A percentile compares a stretch with the other conserved stretches of the same genome.
These are phyloP conservation scores for Aspergillus tamarii DNA, from an alignment of 2,329 filamentous ascomycete species.

Conservation along the genomic window DNA sequence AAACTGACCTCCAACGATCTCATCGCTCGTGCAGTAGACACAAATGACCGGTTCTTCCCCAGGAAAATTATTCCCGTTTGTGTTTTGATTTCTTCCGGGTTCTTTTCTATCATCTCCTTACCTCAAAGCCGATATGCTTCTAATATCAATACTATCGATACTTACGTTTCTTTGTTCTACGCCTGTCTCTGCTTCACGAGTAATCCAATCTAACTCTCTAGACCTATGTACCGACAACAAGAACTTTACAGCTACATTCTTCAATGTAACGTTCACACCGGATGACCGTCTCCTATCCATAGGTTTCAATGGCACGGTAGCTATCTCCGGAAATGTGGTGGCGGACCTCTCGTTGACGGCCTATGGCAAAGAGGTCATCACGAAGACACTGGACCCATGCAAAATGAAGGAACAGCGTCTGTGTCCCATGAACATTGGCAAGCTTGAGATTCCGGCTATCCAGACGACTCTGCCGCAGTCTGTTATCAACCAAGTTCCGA, in stretches of 20 bases:
- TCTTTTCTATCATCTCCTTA: background rate
- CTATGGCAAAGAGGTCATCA: slow-evolving; percentile 76
- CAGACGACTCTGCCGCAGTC: slow-evolving; percentile 62
- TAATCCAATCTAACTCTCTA: slow-evolving; percentile 46
- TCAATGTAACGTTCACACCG: slow-evolving; percentile 71
- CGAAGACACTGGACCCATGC: slow-evolving; percentile 74
- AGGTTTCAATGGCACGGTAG: slow-evolving; percentile 79
- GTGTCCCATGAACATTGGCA: slow-evolving; percentile 86
- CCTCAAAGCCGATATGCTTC: background rate
- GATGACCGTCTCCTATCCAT: slow-evolving; percentile 72
- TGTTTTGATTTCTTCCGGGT: background rate
- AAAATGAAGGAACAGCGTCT: slow-evolving; percentile 68
- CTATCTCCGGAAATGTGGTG: slow-evolving; percentile 77
- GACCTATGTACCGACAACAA: slow-evolving; percentile 83
- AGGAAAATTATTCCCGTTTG: background rate
- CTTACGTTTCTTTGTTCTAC: background rate
- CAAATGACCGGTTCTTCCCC: slow-evolving; percentile 5
- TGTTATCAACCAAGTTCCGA: slow-evolving; percentile 69
- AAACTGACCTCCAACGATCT: slow-evolving; percentile 1
- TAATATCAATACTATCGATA: background rate
- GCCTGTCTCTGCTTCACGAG: background rate
- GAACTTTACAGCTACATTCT: slow-evolving; percentile 82
- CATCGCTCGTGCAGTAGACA: slow-evolving; percentile 5
- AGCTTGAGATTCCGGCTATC: slow-evolving; percentile 71
- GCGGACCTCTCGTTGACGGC: slow-evolving; percentile 77